Evolutionary conservation across 345 rosid species (phyloP).

Genomic region (Garcia nutans): DNA sequence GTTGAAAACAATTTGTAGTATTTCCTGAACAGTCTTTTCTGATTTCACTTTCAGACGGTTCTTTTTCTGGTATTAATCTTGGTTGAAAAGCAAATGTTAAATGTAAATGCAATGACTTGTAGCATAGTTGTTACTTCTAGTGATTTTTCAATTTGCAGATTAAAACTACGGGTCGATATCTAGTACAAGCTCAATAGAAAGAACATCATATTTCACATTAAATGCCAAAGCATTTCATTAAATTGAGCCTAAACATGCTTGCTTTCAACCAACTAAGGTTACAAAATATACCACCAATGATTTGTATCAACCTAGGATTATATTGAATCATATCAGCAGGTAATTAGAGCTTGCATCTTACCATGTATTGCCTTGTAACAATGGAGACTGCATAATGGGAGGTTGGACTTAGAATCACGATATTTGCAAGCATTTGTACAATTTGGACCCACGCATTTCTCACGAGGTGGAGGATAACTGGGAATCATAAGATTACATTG

Average conservation of each 20-base stretch:
- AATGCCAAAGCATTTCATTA: neutral
- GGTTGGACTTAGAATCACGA: conserved; percentile 26
- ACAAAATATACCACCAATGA: neutral
- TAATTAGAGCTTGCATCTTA: conserved; percentile 10
- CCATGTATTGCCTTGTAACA: conserved; percentile 35
- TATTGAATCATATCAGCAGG: conserved; percentile 14
- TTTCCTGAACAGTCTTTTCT: no score
- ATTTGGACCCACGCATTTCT: conserved; percentile 34
- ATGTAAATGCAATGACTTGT: no score
- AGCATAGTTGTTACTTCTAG: no score
- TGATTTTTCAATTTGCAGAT: no score
- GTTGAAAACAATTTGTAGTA: neutral
- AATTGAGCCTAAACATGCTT: neutral
- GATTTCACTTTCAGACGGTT: no score
- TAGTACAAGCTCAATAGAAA: neutral
- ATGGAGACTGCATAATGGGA: conserved; percentile 32
- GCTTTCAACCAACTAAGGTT: neutral
- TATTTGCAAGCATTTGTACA: conserved; percentile 30
- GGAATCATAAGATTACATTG: neutral
- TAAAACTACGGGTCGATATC: no score
- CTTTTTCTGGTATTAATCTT: no score
- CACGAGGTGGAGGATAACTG: conserved; percentile 35
- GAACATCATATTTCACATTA: neutral
- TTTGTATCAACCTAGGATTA: neutral
- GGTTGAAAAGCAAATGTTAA: no score